Conservation (phyloP, 306 rosid genomes). For the Psophocarpus tetragonolobus region DNA sequence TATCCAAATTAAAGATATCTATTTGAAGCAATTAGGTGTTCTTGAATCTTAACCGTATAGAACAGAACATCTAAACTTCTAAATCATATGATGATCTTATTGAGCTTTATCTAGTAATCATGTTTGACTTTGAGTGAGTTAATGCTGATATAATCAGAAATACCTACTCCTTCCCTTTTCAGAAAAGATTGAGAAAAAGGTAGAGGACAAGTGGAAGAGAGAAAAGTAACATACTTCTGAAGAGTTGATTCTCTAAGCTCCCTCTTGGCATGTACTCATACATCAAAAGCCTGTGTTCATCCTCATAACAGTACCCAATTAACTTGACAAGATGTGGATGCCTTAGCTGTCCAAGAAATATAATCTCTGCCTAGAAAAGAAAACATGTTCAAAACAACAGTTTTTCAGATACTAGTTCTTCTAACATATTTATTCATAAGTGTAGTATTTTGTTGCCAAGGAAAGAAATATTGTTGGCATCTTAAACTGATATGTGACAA, state of each 20-base stretch:
- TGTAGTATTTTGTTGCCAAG: background rate
- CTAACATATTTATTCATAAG: background rate
- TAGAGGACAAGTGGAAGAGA: background rate
- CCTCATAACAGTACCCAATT: slow-evolving; percentile 77
- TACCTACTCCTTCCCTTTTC: background rate
- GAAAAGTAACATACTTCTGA: slow-evolving; percentile 60
- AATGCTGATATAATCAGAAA: background rate
- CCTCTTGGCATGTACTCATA: slow-evolving; percentile 82
- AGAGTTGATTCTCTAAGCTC: slow-evolving; percentile 76
- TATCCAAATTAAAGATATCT: background rate
- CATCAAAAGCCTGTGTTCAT: slow-evolving; percentile 74
- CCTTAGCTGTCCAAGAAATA: slow-evolving; percentile 80
- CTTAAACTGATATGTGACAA: slow-evolving; percentile 2
- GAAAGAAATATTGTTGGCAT: background rate
- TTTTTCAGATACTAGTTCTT: background rate
- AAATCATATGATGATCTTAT: slow-evolving; percentile 7
- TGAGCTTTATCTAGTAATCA: background rate
- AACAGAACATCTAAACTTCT: background rate
- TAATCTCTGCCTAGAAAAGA: slow-evolving; percentile 64
- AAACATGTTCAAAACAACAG: background rate
- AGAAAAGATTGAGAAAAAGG: background rate
- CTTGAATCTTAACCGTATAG: background rate
- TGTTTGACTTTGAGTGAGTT: background rate
- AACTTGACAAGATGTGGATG: slow-evolving; percentile 79
- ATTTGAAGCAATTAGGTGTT: background rate